Evolutionary conservation across 2,329 filamentous ascomycete genomes (phyloP).

Genomic region (Aspergillaceae sp.): DNA sequence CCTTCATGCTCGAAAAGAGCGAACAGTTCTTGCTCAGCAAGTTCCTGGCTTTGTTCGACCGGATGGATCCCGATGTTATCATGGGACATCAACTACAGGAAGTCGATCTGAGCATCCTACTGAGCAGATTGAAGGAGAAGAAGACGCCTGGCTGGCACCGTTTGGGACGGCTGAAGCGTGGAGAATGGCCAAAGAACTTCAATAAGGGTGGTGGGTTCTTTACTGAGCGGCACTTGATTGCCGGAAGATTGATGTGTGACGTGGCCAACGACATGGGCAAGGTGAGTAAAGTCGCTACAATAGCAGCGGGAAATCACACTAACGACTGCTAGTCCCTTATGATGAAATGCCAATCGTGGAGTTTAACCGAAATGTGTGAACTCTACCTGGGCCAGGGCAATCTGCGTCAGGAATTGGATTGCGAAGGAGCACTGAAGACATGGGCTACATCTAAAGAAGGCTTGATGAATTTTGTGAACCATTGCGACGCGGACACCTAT

Average conservation of each 20-base stretch:
- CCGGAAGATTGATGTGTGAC: slow-evolving; percentile 85
- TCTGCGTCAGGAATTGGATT: slow-evolving; percentile 74
- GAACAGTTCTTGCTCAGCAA: slow-evolving; percentile 79
- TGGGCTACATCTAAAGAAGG: slow-evolving; percentile 80
- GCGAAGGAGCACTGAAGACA: slow-evolving; percentile 73
- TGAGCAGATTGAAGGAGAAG: slow-evolving; percentile 78
- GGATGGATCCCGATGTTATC: slow-evolving; percentile 85
- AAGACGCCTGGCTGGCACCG: slow-evolving; percentile 93
- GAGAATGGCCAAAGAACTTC: slow-evolving; percentile 78
- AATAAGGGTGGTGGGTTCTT: slow-evolving; percentile 84
- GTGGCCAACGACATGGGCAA: slow-evolving; percentile 94
- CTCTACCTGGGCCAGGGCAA: slow-evolving; percentile 70
- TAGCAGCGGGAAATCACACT: slow-evolving; percentile 9
- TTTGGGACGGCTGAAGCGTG: slow-evolving; percentile 74
- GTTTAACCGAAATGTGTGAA: slow-evolving; percentile 92
- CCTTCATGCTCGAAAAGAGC: slow-evolving; percentile 70
- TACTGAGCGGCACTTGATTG: slow-evolving; percentile 79
- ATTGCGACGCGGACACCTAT: slow-evolving; percentile 92
- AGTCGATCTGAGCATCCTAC: slow-evolving; percentile 84
- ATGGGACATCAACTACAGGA: slow-evolving; percentile 95
- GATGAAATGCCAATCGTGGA: slow-evolving; percentile 97
- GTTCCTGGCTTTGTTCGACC: slow-evolving; percentile 80
- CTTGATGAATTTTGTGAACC: slow-evolving; percentile 83
- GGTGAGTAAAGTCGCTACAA: slow-evolving; percentile 19
- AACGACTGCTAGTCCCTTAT: slow-evolving; percentile 59